Conservation (phyloP, 768 basidiomycete genomes). For the Suillus plorans region DNA sequence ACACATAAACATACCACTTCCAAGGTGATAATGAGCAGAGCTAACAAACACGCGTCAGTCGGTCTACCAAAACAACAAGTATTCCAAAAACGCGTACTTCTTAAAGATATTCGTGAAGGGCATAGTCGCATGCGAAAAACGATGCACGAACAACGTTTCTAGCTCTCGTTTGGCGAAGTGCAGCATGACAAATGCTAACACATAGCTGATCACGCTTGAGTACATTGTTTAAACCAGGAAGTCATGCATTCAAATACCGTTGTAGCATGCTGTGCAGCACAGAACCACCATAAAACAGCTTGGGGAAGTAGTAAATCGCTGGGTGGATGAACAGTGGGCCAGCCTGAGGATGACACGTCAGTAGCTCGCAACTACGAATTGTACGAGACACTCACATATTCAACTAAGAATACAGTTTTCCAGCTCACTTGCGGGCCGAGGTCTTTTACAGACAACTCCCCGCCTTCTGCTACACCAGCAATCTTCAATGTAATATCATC, state of each 20-base stretch:
- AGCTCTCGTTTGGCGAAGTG: constrained; percentile 93
- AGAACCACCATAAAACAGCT: constrained; percentile 64
- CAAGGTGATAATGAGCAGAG: constrained; percentile 85
- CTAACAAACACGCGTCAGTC: constrained; percentile 38
- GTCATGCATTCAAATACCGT: constrained; percentile 44
- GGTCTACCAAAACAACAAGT: background rate
- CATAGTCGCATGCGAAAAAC: constrained; percentile 95
- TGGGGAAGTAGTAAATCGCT: constrained; percentile 70
- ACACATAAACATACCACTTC: constrained; percentile 48
- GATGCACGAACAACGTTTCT: constrained; percentile 92
- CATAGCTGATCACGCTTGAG: constrained; percentile 45
- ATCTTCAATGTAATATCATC: constrained; percentile 62
- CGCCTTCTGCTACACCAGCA: constrained; percentile 57
- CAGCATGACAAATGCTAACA: constrained; percentile 71
- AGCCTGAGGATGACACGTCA: constrained; percentile 41
- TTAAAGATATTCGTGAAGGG: constrained; percentile 82
- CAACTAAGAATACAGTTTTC: constrained; percentile 84
- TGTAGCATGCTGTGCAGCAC: constrained; percentile 79
- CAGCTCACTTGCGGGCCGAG: constrained; percentile 88
- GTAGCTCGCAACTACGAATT: constrained; percentile 4
- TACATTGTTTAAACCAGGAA: background rate
- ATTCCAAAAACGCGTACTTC: constrained; percentile 58
- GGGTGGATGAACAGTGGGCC: constrained; percentile 93
- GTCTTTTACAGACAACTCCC: constrained; percentile 81
- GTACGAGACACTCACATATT: constrained; percentile 74